A percentile compares a stretch with the other conserved stretches of the same genome.
These are phyloP conservation scores for Globisporangium acanthophoron DNA, from an alignment of 352 stramenopile genomes.

Conservation along the genomic window DNA sequence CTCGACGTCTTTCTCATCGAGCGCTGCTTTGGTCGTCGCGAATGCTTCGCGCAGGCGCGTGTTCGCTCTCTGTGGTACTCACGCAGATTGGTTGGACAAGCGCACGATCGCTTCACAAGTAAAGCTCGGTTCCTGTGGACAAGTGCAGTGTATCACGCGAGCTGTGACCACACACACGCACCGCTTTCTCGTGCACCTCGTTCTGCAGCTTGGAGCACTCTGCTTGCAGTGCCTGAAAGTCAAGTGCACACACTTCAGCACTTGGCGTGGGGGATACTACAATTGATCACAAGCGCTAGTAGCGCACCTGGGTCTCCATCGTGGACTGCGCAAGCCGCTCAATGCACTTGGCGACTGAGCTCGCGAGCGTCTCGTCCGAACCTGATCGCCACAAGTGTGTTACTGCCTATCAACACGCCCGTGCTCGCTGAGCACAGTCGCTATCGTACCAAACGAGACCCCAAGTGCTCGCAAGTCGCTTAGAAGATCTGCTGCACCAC, in stretches of 20 bases:
- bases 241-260: not conserved
- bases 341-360: conserved; percentile 19
- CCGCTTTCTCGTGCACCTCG: conserved; percentile 47
- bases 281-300: not conserved
- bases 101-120: too few species aligned
- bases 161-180: conserved; percentile 5
- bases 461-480: conserved; percentile 33
- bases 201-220: conserved; percentile 29
- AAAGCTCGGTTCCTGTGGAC: not conserved
- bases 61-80: conserved; percentile 28
- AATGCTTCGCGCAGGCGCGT: conserved; percentile 49
- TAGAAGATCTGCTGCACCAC: conserved; percentile 17
- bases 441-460: conserved; percentile 33
- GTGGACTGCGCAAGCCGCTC: conserved; percentile 19
- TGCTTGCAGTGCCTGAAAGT: conserved; percentile 27
- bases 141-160: too few species aligned
- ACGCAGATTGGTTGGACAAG: not conserved
- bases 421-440: not conserved
- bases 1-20: conserved; percentile 40
- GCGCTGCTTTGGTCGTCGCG: conserved; percentile 34
- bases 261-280: not conserved
- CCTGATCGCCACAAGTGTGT: conserved; percentile 5
- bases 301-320: conserved; percentile 18
- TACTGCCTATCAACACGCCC: not conserved
- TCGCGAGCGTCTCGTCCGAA: conserved; percentile 14